Percentiles rank a stretch among this genome's conserved stretches.
Evolutionary conservation across 768 basidiomycete genomes (phyloP).

Genomic region (Gymnopilus junonius): DNA sequence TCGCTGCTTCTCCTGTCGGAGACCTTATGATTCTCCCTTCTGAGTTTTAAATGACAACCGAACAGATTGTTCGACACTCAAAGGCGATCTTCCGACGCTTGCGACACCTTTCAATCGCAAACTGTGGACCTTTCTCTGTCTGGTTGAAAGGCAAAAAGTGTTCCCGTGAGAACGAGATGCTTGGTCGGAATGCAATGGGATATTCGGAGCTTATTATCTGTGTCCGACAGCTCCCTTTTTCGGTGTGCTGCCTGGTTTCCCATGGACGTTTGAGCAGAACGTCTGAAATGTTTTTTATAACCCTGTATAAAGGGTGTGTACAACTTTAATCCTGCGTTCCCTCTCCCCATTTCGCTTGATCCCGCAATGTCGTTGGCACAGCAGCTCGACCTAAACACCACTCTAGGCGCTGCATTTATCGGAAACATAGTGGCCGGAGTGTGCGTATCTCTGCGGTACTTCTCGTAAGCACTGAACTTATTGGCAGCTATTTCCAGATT

Average conservation of each 20-base stretch:
- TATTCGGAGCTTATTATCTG: background rate
- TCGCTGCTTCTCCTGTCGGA: background rate
- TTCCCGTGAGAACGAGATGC: background rate
- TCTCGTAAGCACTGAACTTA: background rate
- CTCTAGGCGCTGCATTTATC: conserved; percentile 49
- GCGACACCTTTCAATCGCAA: background rate
- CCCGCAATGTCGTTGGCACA: conserved; percentile 9
- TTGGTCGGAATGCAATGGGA: background rate
- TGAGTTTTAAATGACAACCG: background rate
- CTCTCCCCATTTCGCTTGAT: background rate
- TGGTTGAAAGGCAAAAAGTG: background rate
- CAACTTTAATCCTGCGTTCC: background rate
- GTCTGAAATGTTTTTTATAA: background rate
- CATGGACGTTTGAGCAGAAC: background rate
- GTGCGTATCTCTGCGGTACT: conserved; percentile 28
- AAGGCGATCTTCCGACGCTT: background rate
- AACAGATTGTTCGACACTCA: background rate
- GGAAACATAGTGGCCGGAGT: conserved; percentile 44
- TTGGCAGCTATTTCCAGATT: conserved; percentile 33
- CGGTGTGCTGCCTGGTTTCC: background rate
- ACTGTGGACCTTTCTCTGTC: background rate
- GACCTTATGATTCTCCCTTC: background rate
- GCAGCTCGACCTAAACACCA: conserved; percentile 34
- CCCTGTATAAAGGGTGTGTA: background rate
- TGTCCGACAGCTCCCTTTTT: conserved; percentile 1